Evolutionary conservation across 1,284 basidiomycete genomes (phyloP).

Genomic region (Coniferiporia sulphurascens): DNA sequence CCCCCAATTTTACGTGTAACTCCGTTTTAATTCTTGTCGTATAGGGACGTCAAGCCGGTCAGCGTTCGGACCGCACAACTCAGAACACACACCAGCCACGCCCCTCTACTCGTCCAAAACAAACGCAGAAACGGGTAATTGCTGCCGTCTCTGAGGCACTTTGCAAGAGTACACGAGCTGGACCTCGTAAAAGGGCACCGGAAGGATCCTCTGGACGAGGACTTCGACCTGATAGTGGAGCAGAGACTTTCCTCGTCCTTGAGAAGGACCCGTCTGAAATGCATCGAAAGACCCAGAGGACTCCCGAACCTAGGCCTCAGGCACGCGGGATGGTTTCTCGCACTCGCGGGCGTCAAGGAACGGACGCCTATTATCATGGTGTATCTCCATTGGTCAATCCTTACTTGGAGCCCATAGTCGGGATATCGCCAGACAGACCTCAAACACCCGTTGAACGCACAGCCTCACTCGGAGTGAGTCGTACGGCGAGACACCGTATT

Average conservation of each 20-base stretch:
- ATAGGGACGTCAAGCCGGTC: background rate
- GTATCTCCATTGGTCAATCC: background rate
- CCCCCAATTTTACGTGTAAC: background rate
- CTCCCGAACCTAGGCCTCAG: background rate
- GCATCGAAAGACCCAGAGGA: background rate
- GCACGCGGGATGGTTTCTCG: background rate
- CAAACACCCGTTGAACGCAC: background rate
- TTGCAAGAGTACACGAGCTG: background rate
- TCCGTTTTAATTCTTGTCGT: background rate
- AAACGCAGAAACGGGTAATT: background rate
- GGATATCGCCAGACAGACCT: background rate
- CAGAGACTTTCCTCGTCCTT: conserved; percentile 12
- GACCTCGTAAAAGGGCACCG: background rate
- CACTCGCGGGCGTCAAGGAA: background rate
- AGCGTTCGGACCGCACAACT: background rate
- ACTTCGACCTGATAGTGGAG: conserved; percentile 11
- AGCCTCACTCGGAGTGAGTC: background rate
- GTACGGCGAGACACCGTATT: background rate
- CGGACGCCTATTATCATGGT: background rate
- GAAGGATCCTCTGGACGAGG: background rate
- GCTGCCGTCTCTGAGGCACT: conserved; percentile 1
- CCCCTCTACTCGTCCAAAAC: background rate
- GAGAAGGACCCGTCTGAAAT: background rate
- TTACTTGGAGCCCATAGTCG: background rate
- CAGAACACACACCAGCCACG: background rate